A percentile compares a stretch with the other conserved stretches of the same genome.
Evolutionary conservation across 352 stramenopile species (phyloP).

Genomic region (Peronospora farinosa): DNA sequence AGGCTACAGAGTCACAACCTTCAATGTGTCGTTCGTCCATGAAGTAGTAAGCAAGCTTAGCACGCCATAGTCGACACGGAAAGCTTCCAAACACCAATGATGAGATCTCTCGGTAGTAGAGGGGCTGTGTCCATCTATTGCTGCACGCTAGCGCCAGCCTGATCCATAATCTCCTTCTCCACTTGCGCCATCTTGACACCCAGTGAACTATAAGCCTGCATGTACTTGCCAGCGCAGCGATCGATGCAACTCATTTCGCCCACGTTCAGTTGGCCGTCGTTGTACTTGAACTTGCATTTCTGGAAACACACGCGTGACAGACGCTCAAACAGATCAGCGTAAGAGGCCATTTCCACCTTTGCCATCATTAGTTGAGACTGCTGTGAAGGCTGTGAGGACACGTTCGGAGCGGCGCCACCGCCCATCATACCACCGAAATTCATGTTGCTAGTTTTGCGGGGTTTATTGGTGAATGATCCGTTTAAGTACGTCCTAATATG

Average conservation of each 20-base stretch:
- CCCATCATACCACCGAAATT: conserved; percentile 78
- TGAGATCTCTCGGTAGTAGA: too few relatives aligned
- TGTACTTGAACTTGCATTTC: conserved; percentile 94
- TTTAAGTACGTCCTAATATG: too few relatives aligned
- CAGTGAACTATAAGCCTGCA: conserved; percentile 93
- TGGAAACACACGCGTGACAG: conserved; percentile 90
- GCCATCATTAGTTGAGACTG: conserved; percentile 83
- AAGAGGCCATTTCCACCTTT: conserved; percentile 89
- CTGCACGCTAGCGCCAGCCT: conserved; percentile 48
- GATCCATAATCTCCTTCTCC: conserved; percentile 88
- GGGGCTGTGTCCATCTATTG: conserved; percentile 17
- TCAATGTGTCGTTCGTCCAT: conserved; percentile 6
- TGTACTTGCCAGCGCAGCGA: conserved; percentile 96
- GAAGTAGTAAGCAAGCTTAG: conserved; percentile 6
- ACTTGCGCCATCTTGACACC: conserved; percentile 93
- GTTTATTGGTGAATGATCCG: too few relatives aligned
- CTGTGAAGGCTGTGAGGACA: conserved; percentile 49
- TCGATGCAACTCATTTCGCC: conserved; percentile 98
- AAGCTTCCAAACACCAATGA: too few relatives aligned
- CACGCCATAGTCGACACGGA: too few relatives aligned
- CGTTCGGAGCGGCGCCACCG: conserved; percentile 35
- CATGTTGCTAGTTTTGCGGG: conserved; percentile 29
- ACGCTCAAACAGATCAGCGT: conserved; percentile 87
- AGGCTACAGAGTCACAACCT: conserved; percentile 12
- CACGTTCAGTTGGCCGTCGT: conserved; percentile 93